phyloP scores from a whole-genome alignment of 495 filamentous ascomycete genomes.

The Aspergillus campestris region DNA sequence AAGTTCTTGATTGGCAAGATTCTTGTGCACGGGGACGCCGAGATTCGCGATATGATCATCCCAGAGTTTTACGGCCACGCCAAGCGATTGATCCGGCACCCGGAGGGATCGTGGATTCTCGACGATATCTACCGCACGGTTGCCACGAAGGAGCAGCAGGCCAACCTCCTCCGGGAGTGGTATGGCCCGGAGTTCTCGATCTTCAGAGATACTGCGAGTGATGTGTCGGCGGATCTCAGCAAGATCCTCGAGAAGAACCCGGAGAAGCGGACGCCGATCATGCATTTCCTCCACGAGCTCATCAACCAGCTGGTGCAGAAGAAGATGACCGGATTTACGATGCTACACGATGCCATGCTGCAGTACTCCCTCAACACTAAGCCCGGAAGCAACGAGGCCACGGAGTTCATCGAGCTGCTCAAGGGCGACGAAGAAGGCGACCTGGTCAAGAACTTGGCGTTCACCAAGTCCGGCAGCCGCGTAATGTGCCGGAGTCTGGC shows the following conservation, averaged over 20 bases:
- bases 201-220: conserved; percentile 51
- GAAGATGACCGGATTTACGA: conserved; percentile 88
- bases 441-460: conserved; percentile 86
- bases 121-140: conserved; percentile 90
- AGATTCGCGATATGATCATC: conserved; percentile 78
- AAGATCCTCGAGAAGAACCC: conserved; percentile 66
- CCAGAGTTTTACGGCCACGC: conserved; percentile 93
- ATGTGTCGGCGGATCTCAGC: conserved; percentile 51
- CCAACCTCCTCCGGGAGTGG: conserved; percentile 83
- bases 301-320: conserved; percentile 91
- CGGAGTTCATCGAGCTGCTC: conserved; percentile 80
- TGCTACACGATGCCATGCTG: conserved; percentile 95
- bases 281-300: conserved; percentile 74
- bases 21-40: conserved; percentile 76
- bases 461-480: conserved; percentile 79
- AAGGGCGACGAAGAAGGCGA: conserved; percentile 87
- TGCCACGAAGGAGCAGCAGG: conserved; percentile 76
- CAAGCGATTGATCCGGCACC: conserved; percentile 85
- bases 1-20: conserved; percentile 96
- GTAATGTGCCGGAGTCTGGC: conserved; percentile 76
- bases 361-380: conserved; percentile 84
- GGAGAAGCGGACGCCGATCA: conserved; percentile 76
- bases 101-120: conserved; percentile 92
- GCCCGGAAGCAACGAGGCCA: conserved; percentile 65
- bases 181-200: conserved; percentile 91